Conservation (phyloP, 192 early-diverging fungal species). For the Gaertneriomyces sp. region DNA sequence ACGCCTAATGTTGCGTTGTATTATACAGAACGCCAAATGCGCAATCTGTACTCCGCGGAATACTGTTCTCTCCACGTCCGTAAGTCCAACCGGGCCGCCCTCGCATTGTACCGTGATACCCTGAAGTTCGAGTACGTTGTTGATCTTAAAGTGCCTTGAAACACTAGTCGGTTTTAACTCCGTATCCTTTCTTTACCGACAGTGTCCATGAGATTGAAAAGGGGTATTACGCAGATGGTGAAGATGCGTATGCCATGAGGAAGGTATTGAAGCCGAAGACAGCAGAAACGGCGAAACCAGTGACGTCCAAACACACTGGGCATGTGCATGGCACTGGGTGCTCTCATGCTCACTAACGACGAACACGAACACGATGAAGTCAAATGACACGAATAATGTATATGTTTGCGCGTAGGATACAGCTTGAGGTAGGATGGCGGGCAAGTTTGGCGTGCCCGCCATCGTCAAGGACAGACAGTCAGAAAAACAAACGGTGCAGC, state of each 20-base stretch:
- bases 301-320: background rate
- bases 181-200: background rate
- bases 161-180: conserved; percentile 1
- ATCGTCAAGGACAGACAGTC: too few species aligned
- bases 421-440: too few species aligned
- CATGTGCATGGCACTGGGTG: too few species aligned
- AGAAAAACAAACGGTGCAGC: too few species aligned
- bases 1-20: background rate
- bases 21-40: conserved; percentile 72
- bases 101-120: conserved; percentile 87
- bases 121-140: conserved; percentile 74
- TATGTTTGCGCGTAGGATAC: too few species aligned
- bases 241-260: conserved; percentile 48
- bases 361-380: too few species aligned
- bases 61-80: conserved; percentile 93
- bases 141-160: background rate
- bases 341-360: too few species aligned
- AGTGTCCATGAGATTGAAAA: conserved; percentile 86
- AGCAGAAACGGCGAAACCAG: conserved; percentile 5
- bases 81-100: conserved; percentile 89
- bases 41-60: conserved; percentile 79
- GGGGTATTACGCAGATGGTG: conserved; percentile 98
- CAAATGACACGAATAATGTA: too few species aligned
- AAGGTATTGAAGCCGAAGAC: conserved; percentile 14
- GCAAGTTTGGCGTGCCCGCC: too few species aligned